phyloP scores from a whole-genome alignment of 2,329 filamentous ascomycete genomes.

The Plenodomus tracheiphilus region DNA sequence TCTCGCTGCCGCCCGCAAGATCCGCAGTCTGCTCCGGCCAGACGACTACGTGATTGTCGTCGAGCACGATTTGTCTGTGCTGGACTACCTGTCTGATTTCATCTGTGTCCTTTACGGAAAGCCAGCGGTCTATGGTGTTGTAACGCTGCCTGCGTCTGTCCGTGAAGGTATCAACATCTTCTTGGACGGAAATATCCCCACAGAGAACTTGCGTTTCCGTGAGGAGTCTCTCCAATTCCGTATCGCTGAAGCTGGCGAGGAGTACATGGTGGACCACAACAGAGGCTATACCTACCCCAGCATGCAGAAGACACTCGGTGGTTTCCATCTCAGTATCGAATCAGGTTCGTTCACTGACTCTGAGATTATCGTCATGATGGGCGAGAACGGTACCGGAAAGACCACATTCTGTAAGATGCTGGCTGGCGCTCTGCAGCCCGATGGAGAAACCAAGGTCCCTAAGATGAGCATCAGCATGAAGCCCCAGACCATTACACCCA shows the following conservation, averaged over 20 bases:
- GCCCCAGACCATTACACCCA: slow-evolving; percentile 98
- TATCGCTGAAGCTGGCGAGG: slow-evolving; percentile 85
- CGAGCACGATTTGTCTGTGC: slow-evolving; percentile 97
- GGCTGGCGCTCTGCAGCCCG: slow-evolving; percentile 90
- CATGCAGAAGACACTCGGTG: slow-evolving; percentile 91
- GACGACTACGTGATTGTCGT: slow-evolving; percentile 98
- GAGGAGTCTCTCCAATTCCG: slow-evolving; percentile 97
- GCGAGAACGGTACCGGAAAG: slow-evolving; percentile 98
- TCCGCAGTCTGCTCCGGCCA: slow-evolving; percentile 83
- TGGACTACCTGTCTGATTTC: slow-evolving; percentile 98
- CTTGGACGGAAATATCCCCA: slow-evolving; percentile 96
- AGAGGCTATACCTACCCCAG: slow-evolving; percentile 84
- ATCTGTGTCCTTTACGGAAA: slow-evolving; percentile 96
- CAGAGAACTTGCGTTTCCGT: slow-evolving; percentile 97
- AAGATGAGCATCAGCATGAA: slow-evolving; percentile 99
- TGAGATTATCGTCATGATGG: slow-evolving; percentile 99
- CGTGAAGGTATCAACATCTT: slow-evolving; percentile 99
- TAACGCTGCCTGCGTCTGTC: slow-evolving; percentile 92
- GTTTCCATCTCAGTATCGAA: slow-evolving; percentile 83
- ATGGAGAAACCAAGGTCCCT: slow-evolving; percentile 75
- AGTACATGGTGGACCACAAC: slow-evolving; percentile 80
- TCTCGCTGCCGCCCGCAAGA: slow-evolving; percentile 87
- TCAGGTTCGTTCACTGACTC: slow-evolving; percentile 91
- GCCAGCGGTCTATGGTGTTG: slow-evolving; percentile 95
- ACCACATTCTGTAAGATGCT: slow-evolving; percentile 98